Base-by-base conservation (phyloP, 1,139 yeast genomes). In the Yamadazyma jaroonii region DNA sequence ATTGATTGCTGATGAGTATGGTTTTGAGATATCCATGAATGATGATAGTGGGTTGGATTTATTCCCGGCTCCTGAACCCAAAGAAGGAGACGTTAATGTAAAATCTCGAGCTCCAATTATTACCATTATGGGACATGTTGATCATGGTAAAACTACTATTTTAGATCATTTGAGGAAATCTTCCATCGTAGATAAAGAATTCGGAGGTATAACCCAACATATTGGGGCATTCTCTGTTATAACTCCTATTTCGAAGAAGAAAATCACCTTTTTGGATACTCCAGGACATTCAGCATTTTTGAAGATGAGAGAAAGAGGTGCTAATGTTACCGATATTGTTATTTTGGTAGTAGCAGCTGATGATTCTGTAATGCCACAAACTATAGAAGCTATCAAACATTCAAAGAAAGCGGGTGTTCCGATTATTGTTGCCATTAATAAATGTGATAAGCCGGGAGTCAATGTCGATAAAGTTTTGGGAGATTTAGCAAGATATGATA, bases 211-310 rank as follows among this genome's bases (percentile, higher is more conserved):
- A 37, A 92, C 99, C 0, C 99, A 92, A 58, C 97, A 90, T 57
- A 92, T 92, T 43, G 98, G 98, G 56, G 98, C 98, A 0, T 94
- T 94, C 53, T 84, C 94, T 6, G 95, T 92, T 17, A 67, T 72
- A 10, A 77, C 96, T 0, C 90, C 94, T 0, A 59, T 77, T 1
- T 79, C 94, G 1, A 80, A 84, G 51, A 84, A 82, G 57, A 70
- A 69, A 37, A 87, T 92, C 47, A 90, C 97, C 0, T 90, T 92
- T 48, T 70, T 92, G 45, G 99, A 92, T 59, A 92, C 99, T 0
- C 99, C 99, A 0, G 99, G 99, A 0, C 99, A 92, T 62, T 95
- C 97, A 10, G 98, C 97, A 0, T 92, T 92, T 55, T 69, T 92
- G 48, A 89, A 89, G 52, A 90, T 92, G 96, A 77, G 99, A 49